Conservation (phyloP, 257 asterid species). For the Solanum chilense region DNA sequence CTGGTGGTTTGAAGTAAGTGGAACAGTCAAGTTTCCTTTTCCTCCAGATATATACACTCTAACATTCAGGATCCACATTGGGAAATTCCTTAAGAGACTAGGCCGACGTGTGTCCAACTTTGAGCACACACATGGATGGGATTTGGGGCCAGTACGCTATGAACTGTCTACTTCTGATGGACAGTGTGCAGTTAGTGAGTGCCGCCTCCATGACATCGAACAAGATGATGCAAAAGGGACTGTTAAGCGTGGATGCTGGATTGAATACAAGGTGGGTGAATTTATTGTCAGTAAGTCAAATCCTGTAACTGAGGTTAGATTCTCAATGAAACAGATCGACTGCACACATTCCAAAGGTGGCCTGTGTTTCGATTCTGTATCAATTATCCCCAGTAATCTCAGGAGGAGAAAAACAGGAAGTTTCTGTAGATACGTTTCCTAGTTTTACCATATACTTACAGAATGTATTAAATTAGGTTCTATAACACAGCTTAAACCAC, state of each 20-base stretch:
- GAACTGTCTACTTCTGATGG: slow-evolving; percentile 82
- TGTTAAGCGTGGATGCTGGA: slow-evolving; percentile 83
- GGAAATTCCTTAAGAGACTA: slow-evolving; percentile 66
- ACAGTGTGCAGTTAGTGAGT: slow-evolving; percentile 63
- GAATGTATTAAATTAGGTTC: slow-evolving; percentile 11
- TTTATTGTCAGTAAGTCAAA: slow-evolving; percentile 52
- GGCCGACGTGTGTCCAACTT: slow-evolving; percentile 73
- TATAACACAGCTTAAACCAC: slow-evolving; percentile 12
- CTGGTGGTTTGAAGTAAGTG: slow-evolving; percentile 98
- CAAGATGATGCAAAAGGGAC: slow-evolving; percentile 44
- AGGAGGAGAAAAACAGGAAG: slow-evolving; percentile 41
- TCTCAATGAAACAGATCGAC: slow-evolving; percentile 94
- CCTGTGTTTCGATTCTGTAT: slow-evolving; percentile 77
- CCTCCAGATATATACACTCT: slow-evolving; percentile 76
- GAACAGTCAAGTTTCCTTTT: slow-evolving; percentile 66
- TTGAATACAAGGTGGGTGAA: slow-evolving; percentile 86
- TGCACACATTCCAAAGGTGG: slow-evolving; percentile 99
- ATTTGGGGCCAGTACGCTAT: slow-evolving; percentile 68
- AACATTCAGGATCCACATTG: slow-evolving; percentile 77
- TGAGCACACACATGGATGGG: slow-evolving; percentile 94
- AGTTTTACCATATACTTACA: not conserved
- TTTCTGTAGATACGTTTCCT: too few species aligned
- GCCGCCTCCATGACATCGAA: slow-evolving; percentile 52
- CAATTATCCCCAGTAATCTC: slow-evolving; percentile 56
- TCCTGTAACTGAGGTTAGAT: slow-evolving; percentile 57